Evolutionary conservation across 1,284 basidiomycete genomes (phyloP).

Genomic region (Tetrapyrgos nigripes): DNA sequence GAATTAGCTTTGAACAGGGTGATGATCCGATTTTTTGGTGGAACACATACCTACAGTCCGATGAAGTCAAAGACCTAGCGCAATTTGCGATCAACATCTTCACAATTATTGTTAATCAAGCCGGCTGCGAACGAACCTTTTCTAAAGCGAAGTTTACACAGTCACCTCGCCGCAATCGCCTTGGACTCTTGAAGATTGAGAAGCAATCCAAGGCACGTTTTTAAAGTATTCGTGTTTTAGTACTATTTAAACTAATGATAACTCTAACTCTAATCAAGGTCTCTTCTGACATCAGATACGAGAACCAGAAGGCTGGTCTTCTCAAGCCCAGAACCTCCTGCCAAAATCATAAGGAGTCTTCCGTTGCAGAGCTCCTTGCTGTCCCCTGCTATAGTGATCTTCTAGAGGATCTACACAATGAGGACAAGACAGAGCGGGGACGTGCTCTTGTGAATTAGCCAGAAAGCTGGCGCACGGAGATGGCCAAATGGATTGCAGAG

Average conservation of each 20-base stretch:
- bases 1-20: neutral
- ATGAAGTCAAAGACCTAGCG: slow-evolving; percentile 1
- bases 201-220: neutral
- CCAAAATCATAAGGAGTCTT: neutral
- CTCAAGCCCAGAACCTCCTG: neutral
- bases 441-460: neutral
- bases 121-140: slow-evolving; percentile 8
- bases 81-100: slow-evolving; percentile 4
- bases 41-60: neutral
- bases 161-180: neutral
- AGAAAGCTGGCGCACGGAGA: slow-evolving; percentile 7
- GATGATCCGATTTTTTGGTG: neutral
- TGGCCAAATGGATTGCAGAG: slow-evolving; percentile 6
- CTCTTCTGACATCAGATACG: neutral
- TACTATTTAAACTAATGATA: neutral
- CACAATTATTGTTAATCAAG: slow-evolving; percentile 6
- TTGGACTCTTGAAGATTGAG: slow-evolving; percentile 4
- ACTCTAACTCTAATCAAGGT: neutral
- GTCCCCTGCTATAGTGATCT: slow-evolving; percentile 11
- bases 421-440: slow-evolving; percentile 10
- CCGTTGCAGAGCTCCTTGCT: slow-evolving; percentile 2
- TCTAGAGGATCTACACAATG: slow-evolving; percentile 2
- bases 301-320: neutral
- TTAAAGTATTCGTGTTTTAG: neutral
- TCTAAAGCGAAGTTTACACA: slow-evolving; percentile 1